phyloP scores from a whole-genome alignment of 495 filamentous ascomycete genomes.

The Pyrenula massariospora region DNA sequence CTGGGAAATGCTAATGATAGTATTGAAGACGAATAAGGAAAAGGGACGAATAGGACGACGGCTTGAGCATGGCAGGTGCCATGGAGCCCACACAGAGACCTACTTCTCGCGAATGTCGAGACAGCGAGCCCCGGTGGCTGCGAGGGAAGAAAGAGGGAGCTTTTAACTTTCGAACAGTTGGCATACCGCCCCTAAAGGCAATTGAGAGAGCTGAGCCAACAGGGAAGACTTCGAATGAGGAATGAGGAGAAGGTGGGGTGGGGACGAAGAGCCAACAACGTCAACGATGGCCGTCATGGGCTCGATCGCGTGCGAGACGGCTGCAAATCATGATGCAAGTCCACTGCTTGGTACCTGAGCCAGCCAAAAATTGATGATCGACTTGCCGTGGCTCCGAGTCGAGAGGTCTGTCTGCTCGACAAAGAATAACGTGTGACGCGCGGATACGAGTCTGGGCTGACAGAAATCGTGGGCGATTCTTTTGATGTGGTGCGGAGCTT shows the following conservation, averaged over 20 bases:
- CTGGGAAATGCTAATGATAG: not conserved
- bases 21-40: not conserved
- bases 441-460: no score
- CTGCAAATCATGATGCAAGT: not conserved
- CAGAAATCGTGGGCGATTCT: no score
- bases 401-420: no score
- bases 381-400: no score
- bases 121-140: not conserved
- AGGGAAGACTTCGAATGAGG: not conserved
- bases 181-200: not conserved
- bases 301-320: not conserved
- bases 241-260: not conserved
- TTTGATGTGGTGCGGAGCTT: no score
- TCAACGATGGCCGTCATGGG: not conserved
- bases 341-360: not conserved
- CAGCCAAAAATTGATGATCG: no score
- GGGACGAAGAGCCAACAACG: not conserved
- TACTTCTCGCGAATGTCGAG: not conserved
- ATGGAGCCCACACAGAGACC: not conserved
- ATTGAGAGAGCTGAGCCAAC: not conserved
- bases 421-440: no score
- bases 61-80: not conserved
- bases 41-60: not conserved
- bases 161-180: not conserved
- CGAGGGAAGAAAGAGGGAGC: not conserved